Conservation (phyloP, 148 eudicot species). For the Amaranthus palmeri region DNA sequence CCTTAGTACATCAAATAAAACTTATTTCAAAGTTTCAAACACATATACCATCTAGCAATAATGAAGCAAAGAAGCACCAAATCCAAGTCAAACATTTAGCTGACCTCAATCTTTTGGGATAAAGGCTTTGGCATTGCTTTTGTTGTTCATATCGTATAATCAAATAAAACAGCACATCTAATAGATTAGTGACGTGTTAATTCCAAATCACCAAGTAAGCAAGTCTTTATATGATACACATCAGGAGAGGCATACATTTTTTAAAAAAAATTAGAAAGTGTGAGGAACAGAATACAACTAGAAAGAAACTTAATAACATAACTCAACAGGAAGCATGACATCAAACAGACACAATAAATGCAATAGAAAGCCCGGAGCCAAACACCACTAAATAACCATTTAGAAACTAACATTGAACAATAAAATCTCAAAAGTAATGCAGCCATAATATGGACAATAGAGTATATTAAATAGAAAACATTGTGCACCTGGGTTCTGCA, state of each 20-base stretch:
- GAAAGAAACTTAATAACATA: background rate
- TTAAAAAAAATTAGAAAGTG: background rate
- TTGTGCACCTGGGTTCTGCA: conserved; percentile 70
- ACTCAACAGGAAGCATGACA: background rate
- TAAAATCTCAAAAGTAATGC: background rate
- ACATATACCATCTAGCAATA: background rate
- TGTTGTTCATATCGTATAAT: background rate
- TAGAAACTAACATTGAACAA: background rate
- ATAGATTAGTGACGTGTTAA: background rate
- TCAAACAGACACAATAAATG: background rate
- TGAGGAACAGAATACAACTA: background rate
- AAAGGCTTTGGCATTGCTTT: background rate
- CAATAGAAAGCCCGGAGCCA: conserved; percentile 7
- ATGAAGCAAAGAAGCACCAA: background rate
- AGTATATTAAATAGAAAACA: background rate
- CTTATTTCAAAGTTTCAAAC: background rate
- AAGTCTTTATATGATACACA: background rate
- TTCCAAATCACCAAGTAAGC: conserved; percentile 3
- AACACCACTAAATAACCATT: conserved; percentile 6
- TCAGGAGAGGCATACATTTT: background rate
- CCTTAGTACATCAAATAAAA: background rate
- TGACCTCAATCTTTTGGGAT: background rate
- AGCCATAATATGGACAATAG: background rate
- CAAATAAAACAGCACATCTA: background rate
- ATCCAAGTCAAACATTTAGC: background rate